Conservation (phyloP, 805 yeast genomes). For the Ogataea wickerhamii region DNA sequence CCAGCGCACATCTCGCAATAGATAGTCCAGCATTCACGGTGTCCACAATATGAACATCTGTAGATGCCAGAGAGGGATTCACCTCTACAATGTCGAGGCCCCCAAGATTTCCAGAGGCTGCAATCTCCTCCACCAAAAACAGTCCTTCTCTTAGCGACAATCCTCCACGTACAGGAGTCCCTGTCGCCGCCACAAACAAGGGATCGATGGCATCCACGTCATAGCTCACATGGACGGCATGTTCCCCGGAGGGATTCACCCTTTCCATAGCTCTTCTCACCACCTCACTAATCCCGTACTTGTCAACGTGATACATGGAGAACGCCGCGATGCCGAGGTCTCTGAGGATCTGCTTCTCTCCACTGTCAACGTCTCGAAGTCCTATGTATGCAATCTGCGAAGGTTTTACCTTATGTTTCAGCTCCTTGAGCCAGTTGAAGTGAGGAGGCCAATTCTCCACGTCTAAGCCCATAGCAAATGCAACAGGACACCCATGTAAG, state of each 20-base stretch:
- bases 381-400: constrained; percentile 87
- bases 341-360: constrained; percentile 71
- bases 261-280: constrained; percentile 84
- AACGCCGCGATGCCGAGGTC: constrained; percentile 76
- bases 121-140: constrained; percentile 86
- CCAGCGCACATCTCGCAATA: constrained; percentile 88
- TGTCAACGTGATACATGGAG: constrained; percentile 95
- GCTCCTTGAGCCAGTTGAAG: constrained; percentile 60
- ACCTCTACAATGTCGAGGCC: constrained; percentile 93
- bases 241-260: constrained; percentile 64
- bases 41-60: constrained; percentile 70
- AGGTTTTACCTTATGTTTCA: constrained; percentile 59
- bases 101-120: constrained; percentile 81
- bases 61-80: constrained; percentile 82
- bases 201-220: constrained; percentile 98
- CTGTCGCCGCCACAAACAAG: constrained; percentile 90
- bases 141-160: constrained; percentile 91
- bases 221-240: constrained; percentile 84
- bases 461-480: constrained; percentile 84
- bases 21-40: constrained; percentile 91
- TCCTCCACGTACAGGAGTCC: constrained; percentile 97
- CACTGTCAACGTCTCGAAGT: constrained; percentile 85
- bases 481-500: constrained; percentile 94
- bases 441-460: constrained; percentile 63
- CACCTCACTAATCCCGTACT: constrained; percentile 87